phyloP scores from a whole-genome alignment of 331 rosid species.

The Malus hybrid region DNA sequence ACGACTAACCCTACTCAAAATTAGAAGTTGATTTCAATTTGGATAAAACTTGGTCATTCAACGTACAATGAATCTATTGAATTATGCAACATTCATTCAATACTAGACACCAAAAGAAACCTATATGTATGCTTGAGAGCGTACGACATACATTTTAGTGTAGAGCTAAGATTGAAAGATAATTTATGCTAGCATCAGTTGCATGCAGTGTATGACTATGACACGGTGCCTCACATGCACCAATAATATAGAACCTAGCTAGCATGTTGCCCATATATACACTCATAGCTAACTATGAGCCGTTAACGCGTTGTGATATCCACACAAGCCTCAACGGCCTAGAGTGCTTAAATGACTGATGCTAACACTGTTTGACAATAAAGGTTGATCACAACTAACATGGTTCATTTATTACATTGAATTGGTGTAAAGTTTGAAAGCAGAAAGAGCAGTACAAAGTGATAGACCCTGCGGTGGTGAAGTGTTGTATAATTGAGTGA shows the following conservation, averaged over 20 bases:
- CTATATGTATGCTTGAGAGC: not conserved
- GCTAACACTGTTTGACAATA: not conserved
- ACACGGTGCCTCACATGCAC: not conserved
- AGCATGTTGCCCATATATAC: not conserved
- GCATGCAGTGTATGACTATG: not conserved
- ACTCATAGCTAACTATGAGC: not conserved
- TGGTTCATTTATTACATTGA: not conserved
- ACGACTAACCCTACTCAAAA: not conserved
- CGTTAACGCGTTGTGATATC: not conserved
- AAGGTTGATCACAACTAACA: not conserved
- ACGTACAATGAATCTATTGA: too few relatives aligned
- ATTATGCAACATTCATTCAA: not conserved
- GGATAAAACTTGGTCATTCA: not conserved
- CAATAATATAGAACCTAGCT: not conserved
- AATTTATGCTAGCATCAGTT: not conserved
- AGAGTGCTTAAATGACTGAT: too few relatives aligned
- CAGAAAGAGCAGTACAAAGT: not conserved
- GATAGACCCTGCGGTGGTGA: not conserved
- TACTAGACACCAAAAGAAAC: not conserved
- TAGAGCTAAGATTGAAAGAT: not conserved
- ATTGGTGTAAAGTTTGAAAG: not conserved
- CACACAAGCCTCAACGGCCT: not conserved
- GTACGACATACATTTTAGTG: not conserved
- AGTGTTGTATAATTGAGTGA: not conserved
- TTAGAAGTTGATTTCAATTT: not conserved